These are phyloP conservation scores for Ceratocystis huliohia DNA, from an alignment of 2,329 filamentous ascomycete species.

Conservation along the genomic window DNA sequence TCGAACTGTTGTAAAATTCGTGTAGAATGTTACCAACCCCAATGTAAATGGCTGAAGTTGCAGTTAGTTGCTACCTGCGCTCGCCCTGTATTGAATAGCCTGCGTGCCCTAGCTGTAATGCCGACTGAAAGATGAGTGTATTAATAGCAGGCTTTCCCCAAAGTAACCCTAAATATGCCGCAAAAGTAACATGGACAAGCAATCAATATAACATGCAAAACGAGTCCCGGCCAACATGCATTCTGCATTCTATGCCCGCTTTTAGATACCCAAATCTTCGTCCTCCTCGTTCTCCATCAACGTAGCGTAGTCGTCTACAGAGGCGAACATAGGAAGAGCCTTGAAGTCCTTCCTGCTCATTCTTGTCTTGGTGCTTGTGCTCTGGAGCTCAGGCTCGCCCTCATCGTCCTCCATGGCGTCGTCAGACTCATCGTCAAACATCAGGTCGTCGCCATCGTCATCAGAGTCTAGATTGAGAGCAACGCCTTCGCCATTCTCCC, in stretches of 20 bases:
- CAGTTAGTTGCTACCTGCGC: no score
- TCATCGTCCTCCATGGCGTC: conserved; percentile 48
- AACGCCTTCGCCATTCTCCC: conserved; percentile 27
- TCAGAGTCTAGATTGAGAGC: conserved; percentile 21
- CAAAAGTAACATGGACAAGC: neutral
- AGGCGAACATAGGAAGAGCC: conserved; percentile 83
- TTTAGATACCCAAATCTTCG: conserved; percentile 24
- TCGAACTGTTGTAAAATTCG: no score
- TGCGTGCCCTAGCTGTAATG: neutral
- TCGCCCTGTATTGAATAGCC: conserved; percentile 5
- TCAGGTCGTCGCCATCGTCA: conserved; percentile 25
- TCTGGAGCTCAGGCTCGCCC: conserved; percentile 37
- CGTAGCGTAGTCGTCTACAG: conserved; percentile 82
- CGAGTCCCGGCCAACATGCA: neutral
- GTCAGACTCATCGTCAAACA: conserved; percentile 35
- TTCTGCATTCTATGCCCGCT: neutral
- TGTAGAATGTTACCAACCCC: no score
- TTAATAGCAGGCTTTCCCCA: conserved; percentile 3
- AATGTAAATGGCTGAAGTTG: no score
- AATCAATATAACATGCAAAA: conserved; percentile 9
- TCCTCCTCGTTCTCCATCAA: conserved; percentile 63
- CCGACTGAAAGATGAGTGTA: conserved; percentile 12
- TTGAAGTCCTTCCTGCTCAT: conserved; percentile 75
- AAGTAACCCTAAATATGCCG: neutral
- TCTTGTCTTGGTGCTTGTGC: conserved; percentile 30